Evolutionary conservation across 1,284 basidiomycete species (phyloP).

Genomic region (Boletus semigastroideus): DNA sequence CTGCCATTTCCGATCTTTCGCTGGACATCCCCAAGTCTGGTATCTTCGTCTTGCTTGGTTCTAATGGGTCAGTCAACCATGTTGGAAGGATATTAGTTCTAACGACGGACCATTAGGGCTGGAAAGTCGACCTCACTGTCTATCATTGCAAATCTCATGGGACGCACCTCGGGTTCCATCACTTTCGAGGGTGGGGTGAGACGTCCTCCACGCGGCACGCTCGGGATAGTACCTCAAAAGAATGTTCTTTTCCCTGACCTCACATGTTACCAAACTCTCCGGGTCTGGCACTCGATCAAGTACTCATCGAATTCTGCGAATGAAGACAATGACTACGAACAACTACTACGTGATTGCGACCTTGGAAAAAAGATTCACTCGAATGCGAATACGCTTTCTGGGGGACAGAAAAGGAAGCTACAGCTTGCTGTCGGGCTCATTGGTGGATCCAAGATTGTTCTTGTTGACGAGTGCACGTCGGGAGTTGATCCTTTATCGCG

Average conservation of each 20-base stretch:
- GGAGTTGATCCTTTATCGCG: conserved; percentile 80
- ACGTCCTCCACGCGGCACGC: conserved; percentile 55
- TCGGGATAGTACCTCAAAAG: conserved; percentile 82
- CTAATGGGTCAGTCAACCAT: conserved; percentile 57
- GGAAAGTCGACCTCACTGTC: conserved; percentile 79
- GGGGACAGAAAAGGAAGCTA: conserved; percentile 81
- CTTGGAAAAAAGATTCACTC: conserved; percentile 65
- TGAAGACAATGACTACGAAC: conserved; percentile 48
- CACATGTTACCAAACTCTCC: conserved; percentile 70
- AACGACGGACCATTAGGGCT: conserved; percentile 46
- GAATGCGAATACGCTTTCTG: conserved; percentile 66
- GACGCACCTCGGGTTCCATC: conserved; percentile 61
- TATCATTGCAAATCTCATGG: conserved; percentile 62
- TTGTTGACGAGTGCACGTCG: conserved; percentile 79
- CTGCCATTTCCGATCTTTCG: conserved; percentile 63
- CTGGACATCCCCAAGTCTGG: conserved; percentile 66
- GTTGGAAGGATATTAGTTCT: not conserved
- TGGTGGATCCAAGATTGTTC: conserved; percentile 70
- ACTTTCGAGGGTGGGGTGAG: conserved; percentile 58
- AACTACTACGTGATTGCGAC: conserved; percentile 70
- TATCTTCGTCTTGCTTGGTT: conserved; percentile 75
- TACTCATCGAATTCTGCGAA: conserved; percentile 45
- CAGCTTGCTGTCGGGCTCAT: conserved; percentile 77
- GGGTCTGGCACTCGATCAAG: conserved; percentile 75
- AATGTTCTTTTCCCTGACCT: conserved; percentile 81